phyloP scores from a whole-genome alignment of 2,329 filamentous ascomycete genomes.

The Colletotrichum sp. region DNA sequence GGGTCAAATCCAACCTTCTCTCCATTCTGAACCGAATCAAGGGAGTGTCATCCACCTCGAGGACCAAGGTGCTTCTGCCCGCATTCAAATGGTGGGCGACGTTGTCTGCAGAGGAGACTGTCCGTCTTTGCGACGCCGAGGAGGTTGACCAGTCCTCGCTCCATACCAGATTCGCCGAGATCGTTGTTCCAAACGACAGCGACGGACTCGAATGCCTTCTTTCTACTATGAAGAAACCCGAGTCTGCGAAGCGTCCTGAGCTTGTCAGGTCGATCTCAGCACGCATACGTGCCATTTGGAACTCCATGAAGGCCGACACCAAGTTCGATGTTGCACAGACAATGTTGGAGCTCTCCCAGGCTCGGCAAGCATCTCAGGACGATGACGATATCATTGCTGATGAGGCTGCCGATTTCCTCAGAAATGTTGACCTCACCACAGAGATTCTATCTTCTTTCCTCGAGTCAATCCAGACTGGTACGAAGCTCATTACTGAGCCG shows the following conservation, averaged over 20 bases:
- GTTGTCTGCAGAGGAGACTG: constrained; percentile 55
- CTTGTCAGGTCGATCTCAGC: constrained; percentile 70
- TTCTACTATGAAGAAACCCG: constrained; percentile 45
- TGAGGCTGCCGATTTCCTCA: constrained; percentile 74
- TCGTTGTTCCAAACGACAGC: constrained; percentile 58
- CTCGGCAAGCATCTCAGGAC: constrained; percentile 43
- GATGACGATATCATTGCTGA: constrained; percentile 47
- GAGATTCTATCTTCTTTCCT: constrained; percentile 75
- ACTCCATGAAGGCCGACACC: constrained; percentile 67
- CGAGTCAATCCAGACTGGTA: constrained; percentile 73
- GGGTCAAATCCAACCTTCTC: constrained; percentile 75
- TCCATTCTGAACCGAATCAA: constrained; percentile 74
- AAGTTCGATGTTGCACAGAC: constrained; percentile 64
- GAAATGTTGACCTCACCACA: constrained; percentile 74
- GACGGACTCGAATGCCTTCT: constrained; percentile 58
- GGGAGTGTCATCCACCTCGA: constrained; percentile 69
- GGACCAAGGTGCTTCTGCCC: constrained; percentile 79
- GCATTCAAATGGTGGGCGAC: constrained; percentile 71
- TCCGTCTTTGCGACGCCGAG: constrained; percentile 42
- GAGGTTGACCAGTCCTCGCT: constrained; percentile 45
- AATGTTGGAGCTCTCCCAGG: constrained; percentile 66
- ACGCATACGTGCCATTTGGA: constrained; percentile 75
- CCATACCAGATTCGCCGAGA: constrained; percentile 51
- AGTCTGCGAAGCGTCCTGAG: constrained; percentile 44
- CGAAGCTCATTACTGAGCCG: constrained; percentile 72